Evolutionary conservation across 352 stramenopile genomes (phyloP), one percentile per base, ranked within the genome.

Genomic region (Globisporangium echinulatum): DNA sequence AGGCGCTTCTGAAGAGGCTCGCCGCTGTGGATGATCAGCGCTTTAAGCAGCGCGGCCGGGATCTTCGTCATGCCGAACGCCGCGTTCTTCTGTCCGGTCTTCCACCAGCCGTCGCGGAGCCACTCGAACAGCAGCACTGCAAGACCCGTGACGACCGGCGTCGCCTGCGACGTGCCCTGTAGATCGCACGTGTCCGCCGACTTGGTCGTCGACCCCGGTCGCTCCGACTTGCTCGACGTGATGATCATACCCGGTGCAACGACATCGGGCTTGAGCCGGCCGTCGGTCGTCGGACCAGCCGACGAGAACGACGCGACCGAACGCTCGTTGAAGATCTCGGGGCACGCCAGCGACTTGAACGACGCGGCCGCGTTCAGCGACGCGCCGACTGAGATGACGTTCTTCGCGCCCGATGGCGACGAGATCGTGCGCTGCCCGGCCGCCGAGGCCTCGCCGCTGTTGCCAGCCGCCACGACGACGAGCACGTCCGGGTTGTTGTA

Each of bases 261-360:
- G 15, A 97, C 69, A 33, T 97, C 89, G 11, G 89, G 89, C 64
- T 97, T 97, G 49, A 96, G 68, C 25, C 88, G 75, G 6, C 79
- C 78, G 64, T 97, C 87, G 1, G 71, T 77, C 3, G 88, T 96
- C 1, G 87, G 87, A 0, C 88, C 89, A 13, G 70, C 69, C 14
- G 81, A 94, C 11, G 82, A 94, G 64, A 97, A 97, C 14, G 75
- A 87, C 13, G 87, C 86, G 6, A 97, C 75, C 1, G 85, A 87
- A 48, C 68, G 67, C 36, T 89, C 70, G 52, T 92, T 92, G 55
- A 90, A 88, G 13, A 90, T 71, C 10, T 71, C 63, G 3, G 72
- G 60, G n/a, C 84, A 93, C 36, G 65, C 62, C 3, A 69, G 75
- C 10, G 75, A 59, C 17, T 58, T 61, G 56, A 88, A 87, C 33